phyloP scores from a whole-genome alignment of 202 grass and related monocot species.

The Setaria viridis region DNA sequence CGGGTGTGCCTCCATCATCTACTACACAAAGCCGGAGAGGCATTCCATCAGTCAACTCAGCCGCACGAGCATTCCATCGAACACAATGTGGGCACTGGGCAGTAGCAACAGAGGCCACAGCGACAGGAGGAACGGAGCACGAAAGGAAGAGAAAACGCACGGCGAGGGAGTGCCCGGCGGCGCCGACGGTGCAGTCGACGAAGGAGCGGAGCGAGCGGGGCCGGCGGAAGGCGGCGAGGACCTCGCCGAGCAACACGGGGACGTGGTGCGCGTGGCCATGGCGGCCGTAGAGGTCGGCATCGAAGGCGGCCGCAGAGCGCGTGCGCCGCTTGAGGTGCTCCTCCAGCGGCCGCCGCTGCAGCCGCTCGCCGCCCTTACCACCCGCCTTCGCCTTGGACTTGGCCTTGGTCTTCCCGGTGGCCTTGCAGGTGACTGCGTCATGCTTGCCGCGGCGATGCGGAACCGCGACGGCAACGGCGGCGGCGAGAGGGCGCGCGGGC shows the following conservation, averaged over 20 bases:
- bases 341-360: slow-evolving; percentile 49
- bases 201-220: slow-evolving; percentile 71
- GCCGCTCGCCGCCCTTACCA: slow-evolving; percentile 46
- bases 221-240: slow-evolving; percentile 69
- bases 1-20: slow-evolving; percentile 88
- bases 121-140: neutral
- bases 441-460: slow-evolving; percentile 39
- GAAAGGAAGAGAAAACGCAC: slow-evolving; percentile 34
- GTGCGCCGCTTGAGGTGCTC: slow-evolving; percentile 86
- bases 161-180: slow-evolving; percentile 78
- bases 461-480: neutral
- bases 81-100: neutral
- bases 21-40: slow-evolving; percentile 17
- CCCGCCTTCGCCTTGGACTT: slow-evolving; percentile 31
- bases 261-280: slow-evolving; percentile 63
- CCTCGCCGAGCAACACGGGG: slow-evolving; percentile 79
- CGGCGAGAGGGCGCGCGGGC: neutral
- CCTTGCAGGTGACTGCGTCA: slow-evolving; percentile 42
- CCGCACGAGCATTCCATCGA: neutral
- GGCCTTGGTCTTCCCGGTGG: slow-evolving; percentile 28
- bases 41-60: slow-evolving; percentile 48
- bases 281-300: slow-evolving; percentile 61
- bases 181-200: slow-evolving; percentile 95
- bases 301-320: slow-evolving; percentile 69
- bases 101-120: neutral